Evolutionary conservation across 192 early-diverging fungal species (phyloP), one percentile per base, ranked within the genome.

Genomic region (Linnemannia elongata): DNA sequence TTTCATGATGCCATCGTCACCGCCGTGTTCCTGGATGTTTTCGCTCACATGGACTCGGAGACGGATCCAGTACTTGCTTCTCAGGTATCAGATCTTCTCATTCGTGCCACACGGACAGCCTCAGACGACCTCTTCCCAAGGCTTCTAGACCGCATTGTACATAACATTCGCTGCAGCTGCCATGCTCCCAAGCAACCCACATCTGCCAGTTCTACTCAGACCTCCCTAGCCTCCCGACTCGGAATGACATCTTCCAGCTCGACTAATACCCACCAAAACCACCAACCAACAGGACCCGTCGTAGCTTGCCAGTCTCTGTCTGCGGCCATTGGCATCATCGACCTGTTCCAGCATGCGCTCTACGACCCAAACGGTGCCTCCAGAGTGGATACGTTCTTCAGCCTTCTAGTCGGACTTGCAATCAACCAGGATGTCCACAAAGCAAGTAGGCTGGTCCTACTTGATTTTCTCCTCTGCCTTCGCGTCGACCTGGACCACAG

Each of bases 401-500:
- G 85, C 20, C 76, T 88, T 41, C 82, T 93, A 45, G 74, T 90
- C 8, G 77, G 82, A 22, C 80, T 92, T 38, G 90, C 91, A 4
- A 79, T 85, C 57, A 79, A 88, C 42, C 82, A 76, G 42, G 55
- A 75, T 41, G 77, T 84, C 69, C 91, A 88, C 33, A 88, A 78
- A 78, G 89, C 82, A 44, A 88, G 82, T 71, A 88, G 90, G 72
- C 77, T 93, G 72, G 77, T 90, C 41, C 84, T 90, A 35, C 77
- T 93, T 27, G 90, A 91, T 69, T 85, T 91, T 55, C 76, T 92
- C 47, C 87, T 91, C 12, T 83, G 90, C 35, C 88, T 93, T 27
- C 88, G 91, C 33, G 90, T 90, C 76, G 82, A 89, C 80, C 76
- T 89, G 69, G 91, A 93, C 45, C 91, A 93, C 74, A 78, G 91